Evolutionary conservation across 345 rosid species (phyloP), one percentile per base, ranked within the genome.

Genomic region (Geranium rotundifolium): DNA sequence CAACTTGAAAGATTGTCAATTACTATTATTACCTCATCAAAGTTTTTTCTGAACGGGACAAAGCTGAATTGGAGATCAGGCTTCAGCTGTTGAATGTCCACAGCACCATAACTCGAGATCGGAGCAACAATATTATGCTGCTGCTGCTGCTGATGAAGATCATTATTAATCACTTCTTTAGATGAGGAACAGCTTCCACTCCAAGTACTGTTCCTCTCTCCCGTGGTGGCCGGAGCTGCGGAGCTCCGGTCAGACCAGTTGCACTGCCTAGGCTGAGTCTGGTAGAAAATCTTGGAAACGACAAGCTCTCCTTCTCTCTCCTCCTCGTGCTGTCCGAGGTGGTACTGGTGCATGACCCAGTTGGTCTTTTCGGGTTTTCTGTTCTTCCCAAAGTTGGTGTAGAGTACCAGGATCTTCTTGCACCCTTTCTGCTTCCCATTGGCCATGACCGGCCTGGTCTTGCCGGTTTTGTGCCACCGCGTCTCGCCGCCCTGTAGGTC

Each of bases 301-400:
- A 93, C 99, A 29, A 93, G 90, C 71, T 93, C 99, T 17, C 99
- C 99, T 81, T 93, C 99, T 76, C 81, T 93, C 79, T 93, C 99
- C 72, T 93, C 99, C 67, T 90, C 99, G 57, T 83, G 82, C 77
- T 83, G 88, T 8, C 99, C 99, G 56, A 93, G 76, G 58, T 93
- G 99, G 78, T 93, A 93, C 63, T 93, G 99, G 76, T 93, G 99
- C 99, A 93, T 93, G 19, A 93, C 97, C 99, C 99, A 93, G 67
- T 90, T 93, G 62, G 99, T 93, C 78, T 93, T 93, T 59, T 93
- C 99, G 59, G 99, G 99, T 67, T 90, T 93, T 9, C 99, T 64
- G 56, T 93, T 93, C 73, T 93, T 93, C 8, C 99, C 99, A 13
- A 93, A 93, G 68, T 93, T 93, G 14, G 98, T 92, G 70, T 93